Conservation (phyloP, 768 basidiomycete species). For the Lactarius vividus region DNA sequence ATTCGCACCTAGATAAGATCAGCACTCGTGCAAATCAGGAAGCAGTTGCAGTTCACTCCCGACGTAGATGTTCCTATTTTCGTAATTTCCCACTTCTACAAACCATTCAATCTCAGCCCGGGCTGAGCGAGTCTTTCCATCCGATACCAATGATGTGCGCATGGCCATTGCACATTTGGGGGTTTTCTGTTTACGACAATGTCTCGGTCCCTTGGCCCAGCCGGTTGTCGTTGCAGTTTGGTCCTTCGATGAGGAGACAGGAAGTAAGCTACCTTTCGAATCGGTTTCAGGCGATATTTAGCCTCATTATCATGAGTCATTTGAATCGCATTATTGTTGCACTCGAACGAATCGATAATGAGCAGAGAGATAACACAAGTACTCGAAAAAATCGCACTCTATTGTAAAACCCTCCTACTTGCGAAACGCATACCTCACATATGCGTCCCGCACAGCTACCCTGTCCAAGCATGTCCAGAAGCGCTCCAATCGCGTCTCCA, state of each 20-base stretch:
- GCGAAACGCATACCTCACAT: conserved; percentile 10
- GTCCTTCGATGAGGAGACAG: too few species aligned
- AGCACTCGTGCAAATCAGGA: too few species aligned
- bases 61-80: conserved; percentile 54
- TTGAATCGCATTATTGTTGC: not conserved
- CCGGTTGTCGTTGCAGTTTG: too few species aligned
- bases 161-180: not conserved
- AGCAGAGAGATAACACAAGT: not conserved
- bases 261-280: too few species aligned
- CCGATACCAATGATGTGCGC: conserved; percentile 77
- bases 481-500: conserved; percentile 77
- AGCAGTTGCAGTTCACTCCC: too few species aligned
- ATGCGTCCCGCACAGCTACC: conserved; percentile 49
- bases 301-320: not conserved
- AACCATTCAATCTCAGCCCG: conserved; percentile 74
- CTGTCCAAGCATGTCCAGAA: conserved; percentile 87
- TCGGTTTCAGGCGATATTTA: too few species aligned
- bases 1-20: conserved; percentile 20
- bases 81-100: conserved; percentile 79
- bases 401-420: not conserved
- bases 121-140: conserved; percentile 68
- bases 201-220: conserved; percentile 49
- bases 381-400: not conserved
- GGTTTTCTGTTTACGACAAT: not conserved
- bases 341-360: not conserved